These are phyloP conservation scores for Durio zibethinus DNA, from an alignment of 345 rosid species.

Conservation along the genomic window DNA sequence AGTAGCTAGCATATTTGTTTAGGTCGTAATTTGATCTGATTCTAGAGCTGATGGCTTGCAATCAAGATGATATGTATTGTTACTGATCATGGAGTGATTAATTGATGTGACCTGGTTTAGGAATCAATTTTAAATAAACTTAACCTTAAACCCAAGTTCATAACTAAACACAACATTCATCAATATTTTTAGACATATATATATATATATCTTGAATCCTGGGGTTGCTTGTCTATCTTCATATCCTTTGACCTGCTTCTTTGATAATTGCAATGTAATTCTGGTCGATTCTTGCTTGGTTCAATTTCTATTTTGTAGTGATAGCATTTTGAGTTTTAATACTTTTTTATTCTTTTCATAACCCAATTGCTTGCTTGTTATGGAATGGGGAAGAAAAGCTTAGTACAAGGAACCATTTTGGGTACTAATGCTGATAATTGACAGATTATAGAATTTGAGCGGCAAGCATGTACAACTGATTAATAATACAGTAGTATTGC, in stretches of 20 bases:
- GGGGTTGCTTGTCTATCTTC: not conserved
- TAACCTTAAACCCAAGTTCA: not conserved
- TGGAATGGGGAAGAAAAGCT: constrained; percentile 10
- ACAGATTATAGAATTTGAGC: not conserved
- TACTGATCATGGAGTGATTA: no score
- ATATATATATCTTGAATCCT: not conserved
- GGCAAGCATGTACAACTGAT: not conserved
- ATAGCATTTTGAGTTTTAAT: not conserved
- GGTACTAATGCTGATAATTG: not conserved
- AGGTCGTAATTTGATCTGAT: not conserved
- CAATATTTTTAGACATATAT: not conserved
- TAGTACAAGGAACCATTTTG: not conserved
- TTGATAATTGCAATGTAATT: not conserved
- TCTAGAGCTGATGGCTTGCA: not conserved
- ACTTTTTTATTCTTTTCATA: not conserved
- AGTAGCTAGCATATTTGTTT: not conserved
- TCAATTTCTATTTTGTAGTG: not conserved
- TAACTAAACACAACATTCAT: not conserved
- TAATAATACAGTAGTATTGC: not conserved
- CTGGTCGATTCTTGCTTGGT: not conserved
- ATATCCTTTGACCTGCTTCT: not conserved
- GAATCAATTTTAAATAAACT: not conserved
- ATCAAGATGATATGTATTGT: not conserved
- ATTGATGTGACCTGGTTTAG: not conserved
- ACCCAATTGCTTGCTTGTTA: not conserved